Evolutionary conservation across 257 asterid genomes (phyloP).

Genomic region (Lycium ferocissimum): DNA sequence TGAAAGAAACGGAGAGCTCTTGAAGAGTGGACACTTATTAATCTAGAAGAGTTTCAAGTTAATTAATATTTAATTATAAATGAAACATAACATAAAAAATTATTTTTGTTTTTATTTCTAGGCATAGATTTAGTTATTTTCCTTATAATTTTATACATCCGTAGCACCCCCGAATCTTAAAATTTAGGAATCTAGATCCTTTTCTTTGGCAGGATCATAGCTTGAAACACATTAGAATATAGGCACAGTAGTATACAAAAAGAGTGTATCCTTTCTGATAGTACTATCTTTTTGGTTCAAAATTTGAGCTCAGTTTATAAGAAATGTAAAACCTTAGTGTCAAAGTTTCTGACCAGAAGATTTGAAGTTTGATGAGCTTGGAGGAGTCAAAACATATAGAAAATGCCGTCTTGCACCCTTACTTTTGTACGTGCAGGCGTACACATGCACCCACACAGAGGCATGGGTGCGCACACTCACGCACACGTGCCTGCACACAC

Average conservation of each 20-base stretch:
- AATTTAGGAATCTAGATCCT: background rate
- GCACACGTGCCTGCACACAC: background rate
- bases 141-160: too few relatives aligned
- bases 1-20: too few relatives aligned
- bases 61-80: too few relatives aligned
- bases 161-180: too few relatives aligned
- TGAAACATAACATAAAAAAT: too few relatives aligned
- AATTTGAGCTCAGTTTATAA: background rate
- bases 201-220: slow-evolving; percentile 11
- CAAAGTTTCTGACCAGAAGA: background rate
- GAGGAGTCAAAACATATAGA: background rate
- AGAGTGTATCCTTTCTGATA: background rate
- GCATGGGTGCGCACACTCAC: background rate
- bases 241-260: background rate
- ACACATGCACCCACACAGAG: background rate
- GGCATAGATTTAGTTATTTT: too few relatives aligned
- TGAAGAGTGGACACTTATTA: too few relatives aligned
- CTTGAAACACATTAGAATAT: background rate
- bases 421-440: background rate
- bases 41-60: too few relatives aligned
- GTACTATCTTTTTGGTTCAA: background rate
- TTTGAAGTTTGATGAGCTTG: background rate
- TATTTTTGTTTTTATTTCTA: too few relatives aligned
- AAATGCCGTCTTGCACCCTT: background rate
- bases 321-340: background rate